Base-by-base conservation (phyloP, 331 rosid genomes). In the Quercus tomentella region DNA sequence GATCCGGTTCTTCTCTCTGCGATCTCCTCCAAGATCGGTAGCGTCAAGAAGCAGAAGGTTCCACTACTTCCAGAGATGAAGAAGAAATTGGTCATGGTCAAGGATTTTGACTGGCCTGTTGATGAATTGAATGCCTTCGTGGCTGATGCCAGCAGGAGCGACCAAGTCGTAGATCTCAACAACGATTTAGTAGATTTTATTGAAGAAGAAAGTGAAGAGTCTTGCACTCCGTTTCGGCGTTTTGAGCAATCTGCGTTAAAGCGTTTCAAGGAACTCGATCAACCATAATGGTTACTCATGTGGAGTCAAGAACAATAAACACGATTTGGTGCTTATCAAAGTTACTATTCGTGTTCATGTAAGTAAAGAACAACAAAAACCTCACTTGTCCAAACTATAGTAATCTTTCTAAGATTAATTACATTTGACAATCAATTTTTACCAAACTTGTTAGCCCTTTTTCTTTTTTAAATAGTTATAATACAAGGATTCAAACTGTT, bases 1-100 rank as follows among this genome's bases (percentile, higher is more conserved):
- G 87, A 86, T 70, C 84, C 66, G 54, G 70, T 31, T 75, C 77
- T 78, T 72, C 87, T 86, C 28, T 60, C 84, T 18, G 79, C 79
- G 17, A 30, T 71, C 72, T 74, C 77, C 5, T 51, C 70, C 54
- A 72, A 75, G 54, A 79, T 83, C 61, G 28, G 77, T 49, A 22
- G 67, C 3, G 26, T 7, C 4, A 76, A 75, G 35, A 86, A 83
- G 81, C 45, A 41, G 45, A 41, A 41, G 45, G 45, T 2, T 41
- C 45, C 45, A 41, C 4, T 41, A 8, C 5, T 26, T 65, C 25
- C 35, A 9, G 60, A 71, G 83, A 65, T 5, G 30, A 81, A 21
- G 79, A 81, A 21, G 79, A 23, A 41, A 41, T 41, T 41, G 45
- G 45, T 41, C 45, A 43, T 56, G 72, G 69, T 72, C 25, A 56